Evolutionary conservation across 306 rosid genomes (phyloP).

Genomic region (Prinsepia uniflora): DNA sequence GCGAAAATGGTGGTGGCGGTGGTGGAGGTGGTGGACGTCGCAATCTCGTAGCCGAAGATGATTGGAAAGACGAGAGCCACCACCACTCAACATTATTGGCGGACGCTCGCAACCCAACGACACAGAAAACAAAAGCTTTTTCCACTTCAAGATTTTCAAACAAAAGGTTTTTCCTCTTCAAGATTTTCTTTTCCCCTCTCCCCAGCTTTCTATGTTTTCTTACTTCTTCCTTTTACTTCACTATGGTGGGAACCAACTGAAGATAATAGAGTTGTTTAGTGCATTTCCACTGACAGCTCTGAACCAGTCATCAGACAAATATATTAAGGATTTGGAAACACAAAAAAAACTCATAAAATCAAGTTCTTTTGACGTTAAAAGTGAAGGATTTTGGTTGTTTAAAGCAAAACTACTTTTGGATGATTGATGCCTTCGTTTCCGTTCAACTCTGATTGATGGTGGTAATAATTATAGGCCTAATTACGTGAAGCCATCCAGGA

Average conservation of each 20-base stretch:
- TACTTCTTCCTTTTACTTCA: too few relatives aligned
- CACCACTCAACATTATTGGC: slow-evolving; percentile 24
- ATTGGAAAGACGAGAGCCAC: slow-evolving; percentile 41
- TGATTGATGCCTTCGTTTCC: background rate
- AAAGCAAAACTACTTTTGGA: background rate
- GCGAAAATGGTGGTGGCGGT: background rate
- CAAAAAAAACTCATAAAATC: too few relatives aligned
- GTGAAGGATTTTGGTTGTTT: too few relatives aligned
- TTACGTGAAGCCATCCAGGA: too few relatives aligned
- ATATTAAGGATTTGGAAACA: too few relatives aligned
- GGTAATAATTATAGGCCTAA: background rate
- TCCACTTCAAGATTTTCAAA: background rate
- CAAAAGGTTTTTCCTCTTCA: too few relatives aligned
- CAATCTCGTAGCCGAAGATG: slow-evolving; percentile 56
- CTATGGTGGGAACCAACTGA: too few relatives aligned
- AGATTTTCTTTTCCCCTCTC: background rate
- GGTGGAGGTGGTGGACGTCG: slow-evolving; percentile 28
- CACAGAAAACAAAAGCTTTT: background rate
- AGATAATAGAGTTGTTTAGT: too few relatives aligned
- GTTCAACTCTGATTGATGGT: background rate
- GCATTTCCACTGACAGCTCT: too few relatives aligned
- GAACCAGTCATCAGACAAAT: too few relatives aligned
- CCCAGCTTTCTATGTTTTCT: too few relatives aligned
- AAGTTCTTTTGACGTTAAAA: too few relatives aligned
- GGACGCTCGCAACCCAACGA: background rate